Percentiles rank a stretch among this genome's conserved stretches.
Evolutionary conservation across 164 flowering plant genomes (phyloP).

Genomic region (Annona squamosa): DNA sequence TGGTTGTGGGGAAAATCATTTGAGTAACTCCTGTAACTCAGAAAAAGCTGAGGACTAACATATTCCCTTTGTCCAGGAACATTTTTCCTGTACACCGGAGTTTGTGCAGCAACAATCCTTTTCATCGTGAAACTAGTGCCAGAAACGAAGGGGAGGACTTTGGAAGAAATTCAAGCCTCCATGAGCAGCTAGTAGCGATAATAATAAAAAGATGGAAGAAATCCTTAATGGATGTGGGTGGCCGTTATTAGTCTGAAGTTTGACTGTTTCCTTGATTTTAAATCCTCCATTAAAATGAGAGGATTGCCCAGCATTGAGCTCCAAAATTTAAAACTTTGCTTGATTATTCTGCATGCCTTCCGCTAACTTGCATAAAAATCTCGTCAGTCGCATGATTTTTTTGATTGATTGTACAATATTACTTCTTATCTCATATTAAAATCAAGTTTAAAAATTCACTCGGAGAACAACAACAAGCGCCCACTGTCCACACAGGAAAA

Average conservation of each 20-base stretch:
- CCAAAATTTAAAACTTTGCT: too few species aligned
- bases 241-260: too few species aligned
- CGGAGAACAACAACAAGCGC: too few species aligned
- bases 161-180: slow-evolving; percentile 32
- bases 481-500: too few species aligned
- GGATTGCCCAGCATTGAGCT: background rate
- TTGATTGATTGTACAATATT: too few species aligned
- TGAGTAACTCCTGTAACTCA: background rate
- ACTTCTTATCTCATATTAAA: too few species aligned
- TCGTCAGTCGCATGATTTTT: too few species aligned
- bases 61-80: slow-evolving; percentile 18
- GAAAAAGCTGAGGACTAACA: background rate
- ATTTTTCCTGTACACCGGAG: slow-evolving; percentile 24
- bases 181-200: slow-evolving; percentile 10
- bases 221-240: background rate
- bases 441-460: too few species aligned
- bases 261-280: background rate
- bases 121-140: slow-evolving; percentile 34
- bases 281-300: background rate
- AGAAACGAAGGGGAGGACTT: slow-evolving; percentile 28
- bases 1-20: background rate
- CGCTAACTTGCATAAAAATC: too few species aligned
- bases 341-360: too few species aligned
- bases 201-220: too few species aligned
- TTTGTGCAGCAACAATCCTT: slow-evolving; percentile 18